A percentile compares a stretch with the other conserved stretches of the same genome.
These are phyloP conservation scores for Nicotiana rustica DNA, from an alignment of 305 asterid genomes.

Conservation along the genomic window DNA sequence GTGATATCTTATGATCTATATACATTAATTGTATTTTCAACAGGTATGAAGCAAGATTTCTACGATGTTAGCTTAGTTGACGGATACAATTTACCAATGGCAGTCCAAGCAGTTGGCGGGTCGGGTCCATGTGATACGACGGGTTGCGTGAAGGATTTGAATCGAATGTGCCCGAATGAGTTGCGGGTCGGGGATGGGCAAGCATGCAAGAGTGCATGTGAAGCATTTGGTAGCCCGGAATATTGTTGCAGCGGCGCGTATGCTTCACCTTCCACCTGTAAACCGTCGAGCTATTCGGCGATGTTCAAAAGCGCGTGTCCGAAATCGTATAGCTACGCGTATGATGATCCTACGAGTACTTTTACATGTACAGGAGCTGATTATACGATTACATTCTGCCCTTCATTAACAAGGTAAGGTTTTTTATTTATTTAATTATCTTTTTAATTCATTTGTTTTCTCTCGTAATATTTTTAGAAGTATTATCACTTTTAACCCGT, in stretches of 20 bases:
- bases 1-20: not conserved
- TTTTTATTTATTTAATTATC: not conserved
- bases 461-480: not conserved
- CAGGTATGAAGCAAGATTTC: constrained; percentile 43
- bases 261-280: constrained; percentile 49
- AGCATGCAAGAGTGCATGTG: constrained; percentile 62
- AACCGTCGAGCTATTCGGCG: constrained; percentile 48
- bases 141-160: constrained; percentile 53
- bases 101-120: constrained; percentile 49
- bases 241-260: constrained; percentile 62
- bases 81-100: constrained; percentile 56
- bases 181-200: constrained; percentile 50
- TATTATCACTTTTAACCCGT: too few relatives aligned
- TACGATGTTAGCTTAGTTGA: constrained; percentile 65
- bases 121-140: constrained; percentile 52
- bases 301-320: constrained; percentile 59
- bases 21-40: not conserved
- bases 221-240: constrained; percentile 51
- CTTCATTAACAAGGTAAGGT: constrained; percentile 54
- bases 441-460: not conserved
- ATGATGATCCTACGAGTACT: constrained; percentile 58
- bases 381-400: constrained; percentile 61
- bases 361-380: constrained; percentile 60
- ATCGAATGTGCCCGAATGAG: constrained; percentile 57
- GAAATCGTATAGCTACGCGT: constrained; percentile 57